Base-by-base conservation (phyloP, 2,329 filamentous ascomycete species). In the Epichloe gansuensis region DNA sequence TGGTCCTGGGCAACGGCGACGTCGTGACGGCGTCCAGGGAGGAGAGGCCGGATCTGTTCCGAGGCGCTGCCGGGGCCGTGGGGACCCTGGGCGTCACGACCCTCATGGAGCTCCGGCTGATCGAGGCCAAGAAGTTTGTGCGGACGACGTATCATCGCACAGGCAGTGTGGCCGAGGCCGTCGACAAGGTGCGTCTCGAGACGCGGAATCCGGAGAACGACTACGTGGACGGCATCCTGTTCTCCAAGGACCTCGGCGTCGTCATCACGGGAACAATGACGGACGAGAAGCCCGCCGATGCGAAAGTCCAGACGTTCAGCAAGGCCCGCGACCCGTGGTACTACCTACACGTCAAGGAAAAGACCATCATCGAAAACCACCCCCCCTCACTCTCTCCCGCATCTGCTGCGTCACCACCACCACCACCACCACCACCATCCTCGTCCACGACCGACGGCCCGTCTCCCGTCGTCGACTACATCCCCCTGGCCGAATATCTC, bases 151-250 rank as follows among this genome's bases (percentile, higher is more conserved):
- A 87, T 59, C 72, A 76, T 49, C 74, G 80, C 40, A 70, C 71
- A 1, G 66, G 65, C 56, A 75, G 74, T 51, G 67, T 76, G 5
- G 66, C 68, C 51, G 70, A 74, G 68, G 69, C 74, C 54, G 61
- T 76, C 45, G 64, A 68, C 5, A 69, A 71, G 13, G 70, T 86
- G 21, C 65, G 72, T 44, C 67, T 74, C 49, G 74, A 74, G 61
- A 69, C 72, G 21, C 59, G 57, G 5, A 65, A 66, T 53, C 61
- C 65, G 9, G 67, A 64, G 42, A 77, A 77, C 57, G 84, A 88
- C 61, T 90, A 87, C 61, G 77, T 90, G 27, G 86, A 89, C 59
- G 85, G 83, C 23, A 87, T 88, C 49, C 66, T 87, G 53, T 88
- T 78, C 64, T 74, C 75, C 13, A 72, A 73, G 53, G 69, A 74